phyloP scores from a whole-genome alignment of 345 rosid genomes.

The Heritiera fomes region DNA sequence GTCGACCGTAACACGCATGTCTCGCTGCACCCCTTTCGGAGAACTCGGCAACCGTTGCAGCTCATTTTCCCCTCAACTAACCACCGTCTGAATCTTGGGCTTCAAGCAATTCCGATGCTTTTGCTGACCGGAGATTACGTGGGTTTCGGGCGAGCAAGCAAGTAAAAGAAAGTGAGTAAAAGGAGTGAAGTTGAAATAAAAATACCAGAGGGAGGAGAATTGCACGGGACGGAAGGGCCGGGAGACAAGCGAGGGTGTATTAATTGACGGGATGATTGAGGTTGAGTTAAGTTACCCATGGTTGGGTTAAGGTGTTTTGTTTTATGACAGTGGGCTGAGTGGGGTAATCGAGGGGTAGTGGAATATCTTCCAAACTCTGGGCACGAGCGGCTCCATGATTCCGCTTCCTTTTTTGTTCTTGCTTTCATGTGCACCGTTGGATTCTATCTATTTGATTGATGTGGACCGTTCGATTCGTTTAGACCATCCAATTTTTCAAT shows the following conservation, averaged over 20 bases:
- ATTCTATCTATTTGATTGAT: constrained; percentile 25
- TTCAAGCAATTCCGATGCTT: neutral
- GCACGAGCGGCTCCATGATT: constrained; percentile 80
- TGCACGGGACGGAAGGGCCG: neutral
- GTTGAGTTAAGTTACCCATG: constrained; percentile 39
- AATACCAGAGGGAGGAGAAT: neutral
- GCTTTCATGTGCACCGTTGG: constrained; percentile 31
- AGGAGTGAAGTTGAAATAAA: neutral
- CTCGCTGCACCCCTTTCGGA: constrained; percentile 61
- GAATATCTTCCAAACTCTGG: constrained; percentile 71
- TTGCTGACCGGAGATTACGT: constrained; percentile 9
- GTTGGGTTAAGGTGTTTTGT: constrained; percentile 33
- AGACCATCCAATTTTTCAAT: constrained; percentile 17
- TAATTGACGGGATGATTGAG: neutral
- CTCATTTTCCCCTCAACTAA: constrained; percentile 35
- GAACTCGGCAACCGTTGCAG: constrained; percentile 66
- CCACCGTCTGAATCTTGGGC: constrained; percentile 18
- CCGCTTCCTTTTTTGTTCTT: constrained; percentile 45
- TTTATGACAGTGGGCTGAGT: constrained; percentile 1
- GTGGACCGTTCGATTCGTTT: constrained; percentile 30
- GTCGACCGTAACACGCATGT: constrained; percentile 52
- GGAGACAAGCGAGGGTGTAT: neutral
- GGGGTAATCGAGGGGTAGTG: constrained; percentile 3
- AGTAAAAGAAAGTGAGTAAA: neutral
- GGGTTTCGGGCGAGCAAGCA: constrained; percentile 15